phyloP scores from a whole-genome alignment of 129 eudicot genomes.

The Centrapalus pauciflorus region DNA sequence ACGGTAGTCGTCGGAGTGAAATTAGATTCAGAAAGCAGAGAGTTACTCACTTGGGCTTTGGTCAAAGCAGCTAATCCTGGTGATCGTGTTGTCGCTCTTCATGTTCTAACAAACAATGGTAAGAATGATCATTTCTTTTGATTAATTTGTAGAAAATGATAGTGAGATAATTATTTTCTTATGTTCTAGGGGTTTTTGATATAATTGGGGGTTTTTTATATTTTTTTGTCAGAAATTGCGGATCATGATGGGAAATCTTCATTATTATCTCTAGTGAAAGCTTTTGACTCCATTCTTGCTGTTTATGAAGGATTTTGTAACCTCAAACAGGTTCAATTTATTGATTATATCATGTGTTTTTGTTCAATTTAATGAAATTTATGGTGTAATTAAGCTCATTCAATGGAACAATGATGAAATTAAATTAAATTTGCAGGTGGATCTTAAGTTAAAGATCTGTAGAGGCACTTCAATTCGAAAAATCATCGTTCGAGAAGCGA shows the following conservation, averaged over 20 bases:
- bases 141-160: neutral
- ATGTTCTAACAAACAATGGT: conserved; percentile 68
- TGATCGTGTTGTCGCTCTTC: conserved; percentile 87
- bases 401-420: neutral
- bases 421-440: conserved; percentile 48
- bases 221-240: conserved; percentile 33
- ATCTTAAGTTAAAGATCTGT: conserved; percentile 93
- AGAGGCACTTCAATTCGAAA: conserved; percentile 79
- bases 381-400: neutral
- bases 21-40: conserved; percentile 64
- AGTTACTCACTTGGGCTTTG: conserved; percentile 88
- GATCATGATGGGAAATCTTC: conserved; percentile 75
- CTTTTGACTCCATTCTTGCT: conserved; percentile 81
- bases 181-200: conserved; percentile 6
- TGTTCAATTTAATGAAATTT: neutral
- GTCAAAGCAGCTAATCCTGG: conserved; percentile 86
- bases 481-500: conserved; percentile 74
- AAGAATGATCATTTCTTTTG: neutral
- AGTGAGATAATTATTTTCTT: neutral
- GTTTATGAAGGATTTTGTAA: conserved; percentile 98
- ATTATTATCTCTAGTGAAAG: conserved; percentile 69
- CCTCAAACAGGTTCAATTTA: conserved; percentile 65
- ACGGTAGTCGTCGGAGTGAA: conserved; percentile 89
- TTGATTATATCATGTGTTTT: neutral
- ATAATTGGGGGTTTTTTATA: conserved; percentile 12